phyloP scores from a whole-genome alignment of 345 rosid species.

The Citrus medica region DNA sequence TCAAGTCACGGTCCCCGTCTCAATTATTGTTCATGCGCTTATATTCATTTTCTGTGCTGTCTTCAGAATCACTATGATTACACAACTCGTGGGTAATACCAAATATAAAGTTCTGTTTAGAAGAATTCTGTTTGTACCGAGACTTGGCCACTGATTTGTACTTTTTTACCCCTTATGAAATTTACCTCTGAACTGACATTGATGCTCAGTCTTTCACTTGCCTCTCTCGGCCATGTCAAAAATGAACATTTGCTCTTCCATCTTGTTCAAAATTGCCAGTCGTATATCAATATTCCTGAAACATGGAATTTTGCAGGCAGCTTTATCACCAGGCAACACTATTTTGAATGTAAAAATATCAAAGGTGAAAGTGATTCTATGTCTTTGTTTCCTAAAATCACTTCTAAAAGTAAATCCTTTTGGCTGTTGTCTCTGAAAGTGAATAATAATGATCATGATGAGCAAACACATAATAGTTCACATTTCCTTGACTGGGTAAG shows the following conservation, averaged over 20 bases:
- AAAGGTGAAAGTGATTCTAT: neutral
- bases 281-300: neutral
- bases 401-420: no score
- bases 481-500: neutral
- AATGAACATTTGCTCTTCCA: neutral
- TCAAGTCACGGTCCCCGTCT: slow-evolving; percentile 21
- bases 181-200: neutral
- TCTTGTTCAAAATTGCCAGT: neutral
- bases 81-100: neutral
- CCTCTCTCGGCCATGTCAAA: neutral
- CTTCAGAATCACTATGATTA: slow-evolving; percentile 1
- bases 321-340: neutral
- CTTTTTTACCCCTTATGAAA: neutral
- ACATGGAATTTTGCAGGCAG: neutral
- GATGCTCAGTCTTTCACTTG: neutral
- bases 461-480: neutral
- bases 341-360: neutral
- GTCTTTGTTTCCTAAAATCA: neutral
- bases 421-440: neutral
- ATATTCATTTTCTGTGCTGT: slow-evolving; percentile 8
- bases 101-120: slow-evolving; percentile 2
- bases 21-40: slow-evolving; percentile 18
- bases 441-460: neutral
- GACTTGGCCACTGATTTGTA: neutral
- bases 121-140: neutral